Evolutionary conservation across 441 rosid species (phyloP).

Genomic region (Populus hybrid): DNA sequence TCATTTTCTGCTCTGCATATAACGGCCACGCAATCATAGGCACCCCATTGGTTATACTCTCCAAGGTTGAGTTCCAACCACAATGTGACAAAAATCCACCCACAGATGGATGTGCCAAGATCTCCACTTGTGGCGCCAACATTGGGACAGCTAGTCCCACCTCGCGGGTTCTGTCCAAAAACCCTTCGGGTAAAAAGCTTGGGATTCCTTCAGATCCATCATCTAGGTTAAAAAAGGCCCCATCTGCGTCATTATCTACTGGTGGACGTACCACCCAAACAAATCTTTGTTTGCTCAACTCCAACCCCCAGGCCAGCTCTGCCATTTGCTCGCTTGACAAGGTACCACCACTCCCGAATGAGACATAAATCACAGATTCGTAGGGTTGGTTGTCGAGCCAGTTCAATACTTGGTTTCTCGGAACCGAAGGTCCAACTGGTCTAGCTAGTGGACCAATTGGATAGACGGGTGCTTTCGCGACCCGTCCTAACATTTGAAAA

Average conservation of each 20-base stretch:
- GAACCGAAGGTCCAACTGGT: background rate
- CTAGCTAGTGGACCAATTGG: conserved; percentile 39
- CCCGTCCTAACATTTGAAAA: conserved; percentile 23
- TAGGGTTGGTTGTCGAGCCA: background rate
- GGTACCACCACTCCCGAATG: background rate
- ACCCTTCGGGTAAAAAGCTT: conserved; percentile 25
- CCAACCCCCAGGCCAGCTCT: background rate
- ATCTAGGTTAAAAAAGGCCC: background rate
- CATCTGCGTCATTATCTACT: background rate
- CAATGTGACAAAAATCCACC: conserved; percentile 58
- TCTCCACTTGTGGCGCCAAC: conserved; percentile 53
- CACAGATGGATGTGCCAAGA: conserved; percentile 39
- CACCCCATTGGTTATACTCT: conserved; percentile 47
- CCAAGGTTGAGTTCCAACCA: conserved; percentile 67
- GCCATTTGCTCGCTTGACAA: background rate
- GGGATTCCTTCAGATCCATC: background rate
- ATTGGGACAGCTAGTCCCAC: conserved; percentile 32
- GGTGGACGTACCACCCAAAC: background rate
- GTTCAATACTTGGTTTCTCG: background rate
- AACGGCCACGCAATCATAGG: conserved; percentile 65
- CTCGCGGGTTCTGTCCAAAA: conserved; percentile 15
- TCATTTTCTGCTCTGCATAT: conserved; percentile 59
- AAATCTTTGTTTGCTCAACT: background rate
- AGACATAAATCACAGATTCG: background rate
- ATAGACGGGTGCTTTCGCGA: conserved; percentile 32